These are phyloP conservation scores for Forsythia viridissima DNA, from an alignment of 257 asterid species.

Conservation along the genomic window DNA sequence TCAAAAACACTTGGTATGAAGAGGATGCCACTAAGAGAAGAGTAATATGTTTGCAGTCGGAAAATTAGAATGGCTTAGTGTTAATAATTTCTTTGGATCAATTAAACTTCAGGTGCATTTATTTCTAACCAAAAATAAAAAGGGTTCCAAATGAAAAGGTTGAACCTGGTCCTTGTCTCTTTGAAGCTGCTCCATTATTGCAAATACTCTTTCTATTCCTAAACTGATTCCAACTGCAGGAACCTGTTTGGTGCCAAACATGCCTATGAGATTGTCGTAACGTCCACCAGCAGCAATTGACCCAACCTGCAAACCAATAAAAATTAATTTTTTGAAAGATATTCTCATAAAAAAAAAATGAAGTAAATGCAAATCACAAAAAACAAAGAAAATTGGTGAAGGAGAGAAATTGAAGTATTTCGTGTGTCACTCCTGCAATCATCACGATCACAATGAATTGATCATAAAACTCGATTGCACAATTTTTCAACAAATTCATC, in stretches of 20 bases:
- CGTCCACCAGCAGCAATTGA: constrained; percentile 99
- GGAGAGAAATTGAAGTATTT: not conserved
- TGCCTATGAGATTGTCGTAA: constrained; percentile 83
- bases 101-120: not conserved
- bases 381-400: not conserved
- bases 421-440: not conserved
- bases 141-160: not conserved
- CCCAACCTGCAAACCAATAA: constrained; percentile 66
- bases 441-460: not conserved
- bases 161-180: constrained; percentile 66
- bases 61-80: not conserved
- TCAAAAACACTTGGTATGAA: not conserved
- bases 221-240: constrained; percentile 96
- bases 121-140: not conserved
- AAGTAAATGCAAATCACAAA: not conserved
- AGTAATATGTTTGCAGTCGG: not conserved
- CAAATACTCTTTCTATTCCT: constrained; percentile 91
- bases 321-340: not conserved
- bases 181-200: constrained; percentile 83
- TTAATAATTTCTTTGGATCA: not conserved
- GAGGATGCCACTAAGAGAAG: not conserved
- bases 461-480: not conserved
- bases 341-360: not conserved
- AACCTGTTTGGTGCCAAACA: constrained; percentile 84
- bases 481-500: not conserved